Base-by-base conservation (phyloP, 257 asterid genomes). In the Rubia yunnanensis region DNA sequence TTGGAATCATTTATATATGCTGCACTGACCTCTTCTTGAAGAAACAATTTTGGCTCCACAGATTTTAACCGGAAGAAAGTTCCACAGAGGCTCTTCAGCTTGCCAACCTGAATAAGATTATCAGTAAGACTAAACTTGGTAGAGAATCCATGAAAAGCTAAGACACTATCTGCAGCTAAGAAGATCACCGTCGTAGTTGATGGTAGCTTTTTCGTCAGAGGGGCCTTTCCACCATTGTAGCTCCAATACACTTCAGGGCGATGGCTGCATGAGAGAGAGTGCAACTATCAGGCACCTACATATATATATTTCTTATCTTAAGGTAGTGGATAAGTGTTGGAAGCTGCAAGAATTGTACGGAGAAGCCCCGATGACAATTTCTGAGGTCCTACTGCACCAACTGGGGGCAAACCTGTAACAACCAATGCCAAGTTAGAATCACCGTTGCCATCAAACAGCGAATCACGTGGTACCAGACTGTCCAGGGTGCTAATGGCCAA, bases 61-160 rank as follows among this genome's bases (percentile, higher is more conserved):
- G 94, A 90, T 68, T 84, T 86, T 20, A 90, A 71, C 88, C 90
- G 88, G 85, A 94, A 94, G 91, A 94, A 90, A 79, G 89, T 94
- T 80, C 70, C 84, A 31, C 97, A 90, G 23, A 94, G 76, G 76
- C 80, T 87, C 87, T 89, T 89, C 84, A 92, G 85, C 83, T 92
- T 92, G 75, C 96, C 97, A 20, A 92, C 89, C 99, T 92, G 66
- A 7, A 54, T 31, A 38, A 56, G 22, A 27, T 44, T 44, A 15
- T 3, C 52, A 44, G 11, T 15, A 30, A 54, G n/a, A 69, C 30
- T 39, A 32, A 67, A 63, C 48, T 52, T 28, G 30, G 39, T 31
- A 70, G 64, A 69, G 36, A 7, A 30, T 55, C 50, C 48, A 1
- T 50, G 38, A 63, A 26, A 22, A 55, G 53, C 58, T 36, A 31